Base-by-base conservation (phyloP, 1,284 basidiomycete species). In the Pisolithus thermaeus region DNA sequence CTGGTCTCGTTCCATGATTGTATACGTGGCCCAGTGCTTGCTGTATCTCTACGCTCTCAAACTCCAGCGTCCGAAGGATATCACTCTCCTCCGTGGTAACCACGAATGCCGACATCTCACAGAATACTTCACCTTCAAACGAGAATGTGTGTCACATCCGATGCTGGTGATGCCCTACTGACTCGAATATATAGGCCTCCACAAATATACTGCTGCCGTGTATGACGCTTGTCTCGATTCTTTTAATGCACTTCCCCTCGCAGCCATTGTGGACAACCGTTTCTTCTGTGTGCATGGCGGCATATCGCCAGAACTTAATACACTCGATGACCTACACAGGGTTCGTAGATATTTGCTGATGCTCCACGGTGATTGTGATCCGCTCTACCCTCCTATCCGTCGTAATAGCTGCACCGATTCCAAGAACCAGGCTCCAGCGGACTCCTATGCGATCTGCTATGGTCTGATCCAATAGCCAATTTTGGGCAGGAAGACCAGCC, bases 281-380 rank as follows among this genome's bases (percentile, higher is more conserved):
- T 99, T 99, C 77, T 87, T 99, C 68, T 98, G 95, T 65, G 94
- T 99, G 6, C 97, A 99, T 63, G 96, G 97, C 7, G 96, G 97
- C 16, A 80, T 99, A 40, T 95, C 92, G 0, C 96, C 96, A 0
- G 86, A 92, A 61, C 79, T 99, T 3, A 75, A 85, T 59, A 88
- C 84, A 5, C 75, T 98, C 3, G 83, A 87, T 47, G 95, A 98
- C 68, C 66, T 98, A 30, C 74, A 82, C 41, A 70, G 70, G n/a
- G 90, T 91, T 57, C 55, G 84, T 48, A n/a, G 46, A 22, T 42
- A 23, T 44, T 18, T 25, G 20, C 11, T 11, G 11, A 3, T 47
- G 25, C 18, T 36, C 46, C 23, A 22, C 18, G 22, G 43, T 20
- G 40, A 46, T 41, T 37, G 37, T 7, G 3, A 30, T 3, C 30